Evolutionary conservation across 176 grass and related monocot species (phyloP), one percentile per base, ranked within the genome.

Genomic region (Aegilops tauschii): DNA sequence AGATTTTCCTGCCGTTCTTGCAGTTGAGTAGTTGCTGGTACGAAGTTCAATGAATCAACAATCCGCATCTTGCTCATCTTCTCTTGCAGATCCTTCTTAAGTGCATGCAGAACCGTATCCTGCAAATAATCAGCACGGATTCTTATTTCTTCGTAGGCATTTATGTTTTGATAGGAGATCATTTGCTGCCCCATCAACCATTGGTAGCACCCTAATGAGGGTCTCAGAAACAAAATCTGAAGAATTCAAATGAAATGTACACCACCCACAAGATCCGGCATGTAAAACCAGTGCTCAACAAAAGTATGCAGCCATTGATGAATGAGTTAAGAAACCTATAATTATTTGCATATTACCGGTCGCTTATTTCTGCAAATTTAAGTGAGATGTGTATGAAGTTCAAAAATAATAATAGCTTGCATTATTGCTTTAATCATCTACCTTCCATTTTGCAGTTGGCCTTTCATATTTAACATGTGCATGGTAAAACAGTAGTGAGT

Each of bases 31-130:
- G 77, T 76, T 71, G 77, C 62, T 9, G 90, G 90, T 70, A 91
- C 67, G 39, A 85, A 88, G 52, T 88, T 88, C 67, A 88, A 31
- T 32, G 85, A 88, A 88, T 91, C 90, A 85, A 91, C 70, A 77
- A 88, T 81, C 27, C 82, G 69, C 86, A 84, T 82, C 73, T 87
- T 91, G 52, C 86, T 89, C 79, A 91, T 82, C 84, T 86, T 94
- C 76, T 89, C 80, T 70, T 91, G 67, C 62, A 91, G 84, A 69
- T 85, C 90, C 29, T 91, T 91, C 77, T 91, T 69, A 69, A 91
- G 90, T 88, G 90, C 52, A 85, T 77, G 68, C 77, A 91, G 23
- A 69, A 81, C 70, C 50, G 62, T 59, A 77, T 91, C 90, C 90
- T 91, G 82, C 36, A 85, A 87, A 84, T 69, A 87, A 84, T 79